Conservation (phyloP, 768 basidiomycete species). For the Collybia sordida region DNA sequence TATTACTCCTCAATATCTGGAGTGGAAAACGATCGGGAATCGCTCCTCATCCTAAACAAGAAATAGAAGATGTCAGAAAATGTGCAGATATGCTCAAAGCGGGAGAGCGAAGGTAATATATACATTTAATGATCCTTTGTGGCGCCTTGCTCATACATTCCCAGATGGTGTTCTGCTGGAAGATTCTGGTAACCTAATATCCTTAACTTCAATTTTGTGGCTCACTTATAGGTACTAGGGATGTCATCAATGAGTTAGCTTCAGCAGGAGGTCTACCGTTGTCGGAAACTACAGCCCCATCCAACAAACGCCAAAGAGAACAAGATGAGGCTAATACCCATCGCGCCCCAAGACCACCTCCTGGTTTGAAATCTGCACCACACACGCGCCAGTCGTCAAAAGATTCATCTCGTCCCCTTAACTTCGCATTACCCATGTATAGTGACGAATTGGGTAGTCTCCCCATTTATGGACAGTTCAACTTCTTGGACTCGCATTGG, state of each 20-base stretch:
- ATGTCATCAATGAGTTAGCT: conserved; percentile 36
- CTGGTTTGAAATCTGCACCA: conserved; percentile 5
- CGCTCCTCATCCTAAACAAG: conserved; percentile 44
- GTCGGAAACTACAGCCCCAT: conserved; percentile 5
- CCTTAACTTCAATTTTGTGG: not conserved
- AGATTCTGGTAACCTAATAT: conserved; percentile 31
- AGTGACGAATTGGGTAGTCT: conserved; percentile 57
- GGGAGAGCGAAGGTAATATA: conserved; percentile 35
- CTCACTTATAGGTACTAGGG: conserved; percentile 19
- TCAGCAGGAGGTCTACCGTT: conserved; percentile 31
- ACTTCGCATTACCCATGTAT: conserved; percentile 51
- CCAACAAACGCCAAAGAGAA: conserved; percentile 17
- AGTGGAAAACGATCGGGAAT: conserved; percentile 50
- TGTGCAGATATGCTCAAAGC: conserved; percentile 53
- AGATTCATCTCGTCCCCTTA: conserved; percentile 8
- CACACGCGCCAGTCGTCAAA: conserved; percentile 16
- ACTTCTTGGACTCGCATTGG: conserved; percentile 27
- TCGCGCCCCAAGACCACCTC: not conserved
- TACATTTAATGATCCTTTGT: not conserved
- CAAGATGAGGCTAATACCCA: conserved; percentile 2
- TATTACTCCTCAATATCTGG: conserved; percentile 69
- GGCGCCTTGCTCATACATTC: not conserved
- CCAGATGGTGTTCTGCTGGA: conserved; percentile 43
- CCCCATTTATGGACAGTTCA: conserved; percentile 45
- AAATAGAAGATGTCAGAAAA: conserved; percentile 59